Percentiles rank a stretch among this genome's conserved stretches.
These are phyloP conservation scores for Fusarium longipes DNA, from an alignment of 2,329 filamentous ascomycete species.

Conservation along the genomic window DNA sequence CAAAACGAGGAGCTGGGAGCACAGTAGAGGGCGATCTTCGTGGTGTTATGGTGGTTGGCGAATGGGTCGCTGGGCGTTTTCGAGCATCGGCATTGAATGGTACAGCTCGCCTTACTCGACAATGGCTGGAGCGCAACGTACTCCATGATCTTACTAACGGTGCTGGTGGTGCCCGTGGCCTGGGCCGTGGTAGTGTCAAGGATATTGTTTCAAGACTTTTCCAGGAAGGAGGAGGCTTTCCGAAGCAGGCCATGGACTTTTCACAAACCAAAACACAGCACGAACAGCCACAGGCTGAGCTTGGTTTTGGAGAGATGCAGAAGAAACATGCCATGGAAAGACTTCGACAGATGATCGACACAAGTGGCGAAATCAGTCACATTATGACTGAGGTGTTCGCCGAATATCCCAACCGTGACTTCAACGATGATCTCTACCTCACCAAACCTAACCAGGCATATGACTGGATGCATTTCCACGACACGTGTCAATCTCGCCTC, in stretches of 20 bases:
- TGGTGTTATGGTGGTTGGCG: conserved; percentile 85
- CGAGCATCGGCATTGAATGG: conserved; percentile 59
- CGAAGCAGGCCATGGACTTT: conserved; percentile 63
- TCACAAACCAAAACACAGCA: conserved; percentile 57
- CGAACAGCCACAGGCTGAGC: conserved; percentile 67
- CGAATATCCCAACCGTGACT: conserved; percentile 86
- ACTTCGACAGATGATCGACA: conserved; percentile 80
- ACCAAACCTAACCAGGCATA: conserved; percentile 89
- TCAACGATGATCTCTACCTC: conserved; percentile 91
- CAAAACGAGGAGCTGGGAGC: conserved; percentile 73
- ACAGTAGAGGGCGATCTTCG: conserved; percentile 79
- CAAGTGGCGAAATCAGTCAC: conserved; percentile 80
- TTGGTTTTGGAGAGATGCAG: conserved; percentile 77
- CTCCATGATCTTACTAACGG: conserved; percentile 75
- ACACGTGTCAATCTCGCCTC: conserved; percentile 80
- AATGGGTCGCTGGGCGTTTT: conserved; percentile 84
- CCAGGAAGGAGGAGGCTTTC: conserved; percentile 81
- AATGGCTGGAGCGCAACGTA: conserved; percentile 81
- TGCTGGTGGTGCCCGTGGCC: conserved; percentile 75
- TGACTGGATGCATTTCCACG: conserved; percentile 96
- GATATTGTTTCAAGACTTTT: conserved; percentile 85
- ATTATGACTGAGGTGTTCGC: conserved; percentile 87
- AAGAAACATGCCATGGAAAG: conserved; percentile 80
- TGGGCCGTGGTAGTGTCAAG: conserved; percentile 77
- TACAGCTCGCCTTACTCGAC: conserved; percentile 69